Evolutionary conservation across 2,329 filamentous ascomycete genomes (phyloP), one percentile per base, ranked within the genome.

Genomic region (Cladosporium colombiae): DNA sequence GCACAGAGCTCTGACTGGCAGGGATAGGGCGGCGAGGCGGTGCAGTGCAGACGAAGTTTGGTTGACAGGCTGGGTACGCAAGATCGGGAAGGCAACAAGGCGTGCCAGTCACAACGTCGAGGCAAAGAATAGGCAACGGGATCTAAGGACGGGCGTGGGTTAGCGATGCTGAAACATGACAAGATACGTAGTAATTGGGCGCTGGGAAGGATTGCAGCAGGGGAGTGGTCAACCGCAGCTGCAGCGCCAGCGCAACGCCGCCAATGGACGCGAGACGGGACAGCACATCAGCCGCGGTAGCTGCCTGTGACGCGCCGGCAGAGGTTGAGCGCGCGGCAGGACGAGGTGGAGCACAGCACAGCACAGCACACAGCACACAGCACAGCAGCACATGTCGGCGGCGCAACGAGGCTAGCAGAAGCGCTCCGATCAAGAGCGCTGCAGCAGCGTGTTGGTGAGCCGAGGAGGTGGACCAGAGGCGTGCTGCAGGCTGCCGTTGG

Each of bases 171-270:
- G 66, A 68, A 66, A 49, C 40, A 65, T 61, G 63, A 63, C 64
- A 55, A 64, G 66, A 65, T 69, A 70, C 65, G 65, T 66, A 70
- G 67, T 69, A 71, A 73, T 72, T 72, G 71, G 71, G 66, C 68
- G 69, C 63, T 68, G 60, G 67, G 57, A 61, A 65, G 40, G 66
- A 66, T 70, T 55, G 68, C 67, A 61, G 52, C 60, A 66, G 68
- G 63, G 67, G 70, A 67, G 63, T 66, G 66, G 68, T 71, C 71
- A 46, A 70, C 67, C 57, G 67, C 65, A 62, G 66, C 65, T 68
- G 67, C 69, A 67, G 62, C 70, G 72, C 70, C 73, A 72, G 66
- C 70, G 68, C 67, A 74, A 70, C 68, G 60, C 63, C 52, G 68
- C 71, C 69, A 69, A 68, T 70, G 66, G 68, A 67, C 59, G 52